Base-by-base conservation (phyloP, 129 eudicot genomes). In the Tagetes erecta region DNA sequence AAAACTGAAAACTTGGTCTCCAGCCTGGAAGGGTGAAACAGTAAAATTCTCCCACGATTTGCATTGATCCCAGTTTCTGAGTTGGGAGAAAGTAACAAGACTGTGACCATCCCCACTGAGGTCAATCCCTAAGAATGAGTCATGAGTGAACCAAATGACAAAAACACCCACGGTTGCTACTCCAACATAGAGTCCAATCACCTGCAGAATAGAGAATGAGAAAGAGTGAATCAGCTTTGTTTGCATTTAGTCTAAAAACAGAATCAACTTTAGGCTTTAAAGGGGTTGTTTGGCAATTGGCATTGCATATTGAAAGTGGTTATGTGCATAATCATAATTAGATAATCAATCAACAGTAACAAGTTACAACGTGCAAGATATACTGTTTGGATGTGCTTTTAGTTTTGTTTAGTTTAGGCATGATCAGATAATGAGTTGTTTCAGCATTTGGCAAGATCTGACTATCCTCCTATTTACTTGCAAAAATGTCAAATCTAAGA, bases 141-240 rank as follows among this genome's bases (percentile, higher is more conserved):
- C 46, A 8, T 80, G 92, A 0, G 96, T 86, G 85, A 71, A 89
- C 92, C 96, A 89, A 39, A 86, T 78, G 74, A 89, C 72, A 83
- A 62, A 89, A 30, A 87, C 78, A 45, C 96, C 96, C 59, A 89
- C 96, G 9, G 96, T 89, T 38, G 96, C 96, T 9, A 89, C 8
- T 52, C 96, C 96, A 4, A 89, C 90, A 38, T 91, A 91, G 10
- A 85, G 84, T 42, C 97, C 97, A 75, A 91, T 88, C 71, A 91
- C 94, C 97, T 91, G 81, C 63, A 67, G 42, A 45, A 37, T 11
- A 35, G 31, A 55, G 66, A 12, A 66, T 8, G 35, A 34, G 3
- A 20, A 53, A 62, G 33, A 60, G 67, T 35, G 8, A 34, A 60
- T 34, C 41, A 34, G 66, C 40, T 60, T 4, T 36, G 8, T 31